Evolutionary conservation across 108 stramenopile species (phyloP), one percentile per base, ranked within the genome.

Genomic region (Hondaea fermentalgiana): DNA sequence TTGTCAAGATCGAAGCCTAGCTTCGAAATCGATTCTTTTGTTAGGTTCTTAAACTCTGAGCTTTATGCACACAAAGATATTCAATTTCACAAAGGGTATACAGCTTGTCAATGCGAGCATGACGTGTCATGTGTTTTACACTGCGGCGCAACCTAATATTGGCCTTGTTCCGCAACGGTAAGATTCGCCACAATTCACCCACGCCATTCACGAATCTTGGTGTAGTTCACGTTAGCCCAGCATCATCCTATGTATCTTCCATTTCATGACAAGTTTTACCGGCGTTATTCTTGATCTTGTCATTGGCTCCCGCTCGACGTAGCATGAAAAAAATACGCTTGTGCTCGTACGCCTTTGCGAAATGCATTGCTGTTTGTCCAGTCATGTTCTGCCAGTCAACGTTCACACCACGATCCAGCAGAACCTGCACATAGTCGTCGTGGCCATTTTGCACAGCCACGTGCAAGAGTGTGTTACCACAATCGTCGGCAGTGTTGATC

Each of bases 371-470:
- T 6, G 76, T 83, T 45, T 83, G 76, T 6, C 76, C 76, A 53
- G 76, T 83, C 76, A 83, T 83, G 76, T 83, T 83, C 51, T 83
- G 76, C 17, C 8, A 23, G 28, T 83, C 51, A 1, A 83, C 76
- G 23, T 83, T 53, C 25, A 83, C 51, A 23, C 76, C 76, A 6
- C 51, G 64, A 23, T 89, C 64, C 44, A 89, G 53, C 3, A 91
- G 71, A 12, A 89, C 35, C 17, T 87, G 72, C 4, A 87, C 72
- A 43, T 88, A 45, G 3, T 91, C 87, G 51, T 60, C 25, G 44
- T 91, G 88, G 44, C 83, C 83, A 71, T 91, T 72, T 72, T 91
- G 91, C 3, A 55, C 71, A 3, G 91, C 91, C 1, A 91, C 6
- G 44, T 58, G 57, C 17, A 91, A 29, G 3, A 87, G 58, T 0